Percentiles rank a stretch among this genome's conserved stretches.
These are phyloP conservation scores for Yarrowia divulgata DNA, from an alignment of 805 yeast genomes.

Conservation along the genomic window DNA sequence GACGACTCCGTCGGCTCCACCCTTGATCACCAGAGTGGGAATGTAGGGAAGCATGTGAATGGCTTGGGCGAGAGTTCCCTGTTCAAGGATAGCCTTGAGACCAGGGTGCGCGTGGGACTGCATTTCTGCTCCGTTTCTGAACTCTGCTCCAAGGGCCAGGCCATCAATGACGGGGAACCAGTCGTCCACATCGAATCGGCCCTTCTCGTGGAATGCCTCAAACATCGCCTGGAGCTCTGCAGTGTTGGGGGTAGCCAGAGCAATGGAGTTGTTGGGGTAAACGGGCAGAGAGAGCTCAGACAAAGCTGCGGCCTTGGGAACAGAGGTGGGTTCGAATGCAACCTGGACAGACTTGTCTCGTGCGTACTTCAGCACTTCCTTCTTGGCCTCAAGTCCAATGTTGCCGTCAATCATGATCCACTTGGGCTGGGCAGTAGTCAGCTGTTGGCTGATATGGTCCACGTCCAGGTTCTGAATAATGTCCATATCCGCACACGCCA, in stretches of 20 bases:
- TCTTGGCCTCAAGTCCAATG: slow-evolving; percentile 56
- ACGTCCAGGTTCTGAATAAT: slow-evolving; percentile 61
- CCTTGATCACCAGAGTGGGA: slow-evolving; percentile 69
- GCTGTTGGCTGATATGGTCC: slow-evolving; percentile 54
- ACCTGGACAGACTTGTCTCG: slow-evolving; percentile 50
- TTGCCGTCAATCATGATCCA: slow-evolving; percentile 73
- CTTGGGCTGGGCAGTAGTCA: slow-evolving; percentile 56
- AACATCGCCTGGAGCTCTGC: slow-evolving; percentile 66
- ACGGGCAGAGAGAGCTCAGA: slow-evolving; percentile 48
- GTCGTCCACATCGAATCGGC: slow-evolving; percentile 59
- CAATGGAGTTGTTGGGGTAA: slow-evolving; percentile 57
- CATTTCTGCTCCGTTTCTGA: slow-evolving; percentile 58
- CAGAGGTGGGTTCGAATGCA: slow-evolving; percentile 81
- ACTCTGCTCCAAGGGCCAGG: slow-evolving; percentile 57
- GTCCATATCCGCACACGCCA: slow-evolving; percentile 89
- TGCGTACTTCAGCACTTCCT: slow-evolving; percentile 50
- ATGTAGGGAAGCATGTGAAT: slow-evolving; percentile 77
- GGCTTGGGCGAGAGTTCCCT: slow-evolving; percentile 65
- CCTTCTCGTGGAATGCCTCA: slow-evolving; percentile 56
- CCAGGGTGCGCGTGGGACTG: slow-evolving; percentile 45
- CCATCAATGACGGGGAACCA: slow-evolving; percentile 82
- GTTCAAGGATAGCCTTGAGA: slow-evolving; percentile 48
- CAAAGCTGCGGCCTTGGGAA: slow-evolving; percentile 63
- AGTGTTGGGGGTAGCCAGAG: slow-evolving; percentile 72
- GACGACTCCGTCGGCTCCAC: slow-evolving; percentile 70